A percentile compares a stretch with the other conserved stretches of the same genome.
Evolutionary conservation across 768 basidiomycete species (phyloP).

Genomic region (Phylloporus arenicola): DNA sequence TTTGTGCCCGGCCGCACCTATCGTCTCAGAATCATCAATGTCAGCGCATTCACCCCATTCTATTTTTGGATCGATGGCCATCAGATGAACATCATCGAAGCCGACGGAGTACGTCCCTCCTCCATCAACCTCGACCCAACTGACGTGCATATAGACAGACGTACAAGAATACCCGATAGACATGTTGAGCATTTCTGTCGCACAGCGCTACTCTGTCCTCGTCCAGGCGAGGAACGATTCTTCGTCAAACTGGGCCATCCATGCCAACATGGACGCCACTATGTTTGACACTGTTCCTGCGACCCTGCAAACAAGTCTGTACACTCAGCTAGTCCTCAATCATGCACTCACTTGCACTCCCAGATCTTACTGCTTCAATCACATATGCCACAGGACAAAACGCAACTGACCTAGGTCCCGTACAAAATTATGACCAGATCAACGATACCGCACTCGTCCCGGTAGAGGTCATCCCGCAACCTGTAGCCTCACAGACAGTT

Average conservation of each 20-base stretch:
- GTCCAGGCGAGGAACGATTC: constrained; percentile 89
- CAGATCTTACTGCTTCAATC: constrained; percentile 81
- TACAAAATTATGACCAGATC: constrained; percentile 55
- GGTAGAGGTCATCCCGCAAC: constrained; percentile 45
- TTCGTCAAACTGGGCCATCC: constrained; percentile 78
- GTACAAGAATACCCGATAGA: constrained; percentile 68
- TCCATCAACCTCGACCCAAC: neutral
- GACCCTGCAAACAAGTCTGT: constrained; percentile 67
- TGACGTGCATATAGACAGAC: constrained; percentile 52
- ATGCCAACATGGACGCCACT: constrained; percentile 81
- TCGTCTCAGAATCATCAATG: constrained; percentile 82
- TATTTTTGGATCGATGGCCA: constrained; percentile 91
- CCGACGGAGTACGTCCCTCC: constrained; percentile 60
- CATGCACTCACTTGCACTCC: neutral
- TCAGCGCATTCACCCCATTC: constrained; percentile 65
- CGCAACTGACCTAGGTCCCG: constrained; percentile 46
- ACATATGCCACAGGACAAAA: constrained; percentile 58
- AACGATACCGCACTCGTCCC: constrained; percentile 71
- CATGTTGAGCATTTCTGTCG: constrained; percentile 69
- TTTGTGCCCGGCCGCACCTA: constrained; percentile 88
- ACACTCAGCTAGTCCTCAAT: neutral
- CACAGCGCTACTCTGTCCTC: constrained; percentile 90
- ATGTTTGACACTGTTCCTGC: constrained; percentile 87
- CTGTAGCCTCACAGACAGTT: constrained; percentile 49
- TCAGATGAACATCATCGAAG: constrained; percentile 79